Evolutionary conservation across 768 basidiomycete species (phyloP), one percentile per base, ranked within the genome.

Genomic region (Trametes sanguinea): DNA sequence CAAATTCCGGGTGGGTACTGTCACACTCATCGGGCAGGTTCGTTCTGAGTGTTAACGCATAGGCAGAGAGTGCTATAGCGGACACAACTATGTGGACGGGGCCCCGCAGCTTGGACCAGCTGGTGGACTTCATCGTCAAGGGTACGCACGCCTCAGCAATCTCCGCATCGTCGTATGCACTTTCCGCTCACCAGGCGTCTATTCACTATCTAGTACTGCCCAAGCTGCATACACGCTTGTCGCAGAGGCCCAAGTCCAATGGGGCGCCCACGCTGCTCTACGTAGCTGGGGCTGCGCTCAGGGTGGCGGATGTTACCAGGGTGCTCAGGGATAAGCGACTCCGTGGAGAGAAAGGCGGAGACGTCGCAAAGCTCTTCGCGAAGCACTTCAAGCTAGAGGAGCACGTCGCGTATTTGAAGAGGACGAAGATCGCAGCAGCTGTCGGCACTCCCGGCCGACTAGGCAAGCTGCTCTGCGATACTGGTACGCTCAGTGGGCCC

Each of bases 291-390:
- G 92, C 95, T n/a, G 96, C 96, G 4, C 80, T 98, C 39, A 84
- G 96, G 53, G 95, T 94, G n/a, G 88, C 87, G 53, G 94, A 98
- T 74, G 84, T 94, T 17, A 89, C 91, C 40, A 80, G 93, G 61
- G 77, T 85, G 54, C 79, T 94, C 57, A 88, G 83, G 73, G 82
- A 87, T 74, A 85, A 83, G 74, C 83, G 76, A 64, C 78, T 92
- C 54, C 79, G 85, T 57, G 89, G 90, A 39, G 88, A 91, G 27
- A 95, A 93, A 71, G 88, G 92, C 57, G 94, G 92, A 10, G 93
- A 96, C 65, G 88, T 97, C 35, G 95, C 91, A 22, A 98, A 98
- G 74, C 83, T 99, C 30, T 98, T 98, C 69, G 94, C 95, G 33
- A 95, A 89, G 74, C 95, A 98, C 72, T 87, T 96, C 76, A 97